Conservation (phyloP, 2,329 filamentous ascomycete genomes). For the Colletotrichum lindemuthianum region DNA sequence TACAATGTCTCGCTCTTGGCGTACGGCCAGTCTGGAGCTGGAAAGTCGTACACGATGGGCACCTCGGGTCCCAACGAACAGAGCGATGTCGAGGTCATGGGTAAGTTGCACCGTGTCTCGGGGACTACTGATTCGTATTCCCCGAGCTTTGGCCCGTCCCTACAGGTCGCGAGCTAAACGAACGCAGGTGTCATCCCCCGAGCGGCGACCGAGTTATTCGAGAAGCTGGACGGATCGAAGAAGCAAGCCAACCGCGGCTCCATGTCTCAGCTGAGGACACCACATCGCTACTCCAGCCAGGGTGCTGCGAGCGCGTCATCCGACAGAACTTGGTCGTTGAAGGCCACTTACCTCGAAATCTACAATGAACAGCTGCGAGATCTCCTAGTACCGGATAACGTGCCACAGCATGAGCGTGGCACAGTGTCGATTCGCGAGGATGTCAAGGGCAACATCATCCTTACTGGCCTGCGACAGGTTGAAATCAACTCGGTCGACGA, state of each 20-base stretch:
- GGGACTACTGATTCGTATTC: not conserved
- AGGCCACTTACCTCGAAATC: constrained; percentile 95
- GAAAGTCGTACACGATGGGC: constrained; percentile 99
- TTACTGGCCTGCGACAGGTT: constrained; percentile 89
- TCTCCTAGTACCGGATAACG: constrained; percentile 81
- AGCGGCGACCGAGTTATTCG: constrained; percentile 86
- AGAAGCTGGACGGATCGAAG: constrained; percentile 76
- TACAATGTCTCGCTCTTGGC: constrained; percentile 99
- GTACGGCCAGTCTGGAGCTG: constrained; percentile 96
- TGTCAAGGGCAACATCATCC: constrained; percentile 89
- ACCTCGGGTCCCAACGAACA: constrained; percentile 88
- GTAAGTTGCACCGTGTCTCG: constrained; percentile 60
- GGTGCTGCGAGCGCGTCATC: constrained; percentile 50
- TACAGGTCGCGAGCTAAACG: not conserved
- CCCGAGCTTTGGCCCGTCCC: not conserved
- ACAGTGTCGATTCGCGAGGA: constrained; percentile 95
- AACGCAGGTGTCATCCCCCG: constrained; percentile 90
- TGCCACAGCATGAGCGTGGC: constrained; percentile 75
- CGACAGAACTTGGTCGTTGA: constrained; percentile 89
- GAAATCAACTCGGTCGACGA: constrained; percentile 93
- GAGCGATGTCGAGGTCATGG: constrained; percentile 76
- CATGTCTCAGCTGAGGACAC: constrained; percentile 82
- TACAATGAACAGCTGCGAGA: constrained; percentile 98
- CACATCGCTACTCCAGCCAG: constrained; percentile 78
- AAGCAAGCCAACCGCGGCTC: constrained; percentile 67